Percentiles rank a stretch among this genome's conserved stretches.
phyloP scores from a whole-genome alignment of 164 flowering plant genomes.

The Chimonanthus salicifolius region DNA sequence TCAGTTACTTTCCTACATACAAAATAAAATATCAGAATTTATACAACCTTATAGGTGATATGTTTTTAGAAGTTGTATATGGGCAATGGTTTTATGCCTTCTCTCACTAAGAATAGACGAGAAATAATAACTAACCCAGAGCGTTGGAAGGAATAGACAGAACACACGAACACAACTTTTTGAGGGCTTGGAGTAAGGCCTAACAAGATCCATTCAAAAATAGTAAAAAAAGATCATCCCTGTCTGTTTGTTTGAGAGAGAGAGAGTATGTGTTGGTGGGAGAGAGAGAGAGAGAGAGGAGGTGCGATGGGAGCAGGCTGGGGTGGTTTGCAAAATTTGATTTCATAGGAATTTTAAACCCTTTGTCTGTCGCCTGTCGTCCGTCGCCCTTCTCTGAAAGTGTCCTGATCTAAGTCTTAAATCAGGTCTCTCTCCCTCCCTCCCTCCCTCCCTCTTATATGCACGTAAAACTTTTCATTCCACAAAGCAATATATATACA shows the following conservation, averaged over 20 bases:
- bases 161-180: background rate
- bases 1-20: too few species aligned
- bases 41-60: too few species aligned
- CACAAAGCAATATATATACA: too few species aligned
- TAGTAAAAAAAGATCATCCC: background rate
- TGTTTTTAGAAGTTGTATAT: too few species aligned
- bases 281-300: background rate
- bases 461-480: too few species aligned
- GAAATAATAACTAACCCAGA: background rate
- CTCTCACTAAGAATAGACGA: background rate
- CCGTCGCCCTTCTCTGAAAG: background rate
- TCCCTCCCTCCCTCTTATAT: slow-evolving; percentile 1
- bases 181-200: background rate
- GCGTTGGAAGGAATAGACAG: background rate
- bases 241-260: background rate
- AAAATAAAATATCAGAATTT: too few species aligned
- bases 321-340: background rate
- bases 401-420: background rate
- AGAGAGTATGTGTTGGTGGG: background rate
- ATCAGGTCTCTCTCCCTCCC: background rate
- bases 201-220: background rate
- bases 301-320: slow-evolving; percentile 3
- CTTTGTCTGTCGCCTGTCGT: too few species aligned
- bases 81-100: too few species aligned
- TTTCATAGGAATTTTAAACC: too few species aligned